Evolutionary conservation across 2,329 filamentous ascomycete genomes (phyloP), one percentile per base, ranked within the genome.

Genomic region (Clonostachys rosea): DNA sequence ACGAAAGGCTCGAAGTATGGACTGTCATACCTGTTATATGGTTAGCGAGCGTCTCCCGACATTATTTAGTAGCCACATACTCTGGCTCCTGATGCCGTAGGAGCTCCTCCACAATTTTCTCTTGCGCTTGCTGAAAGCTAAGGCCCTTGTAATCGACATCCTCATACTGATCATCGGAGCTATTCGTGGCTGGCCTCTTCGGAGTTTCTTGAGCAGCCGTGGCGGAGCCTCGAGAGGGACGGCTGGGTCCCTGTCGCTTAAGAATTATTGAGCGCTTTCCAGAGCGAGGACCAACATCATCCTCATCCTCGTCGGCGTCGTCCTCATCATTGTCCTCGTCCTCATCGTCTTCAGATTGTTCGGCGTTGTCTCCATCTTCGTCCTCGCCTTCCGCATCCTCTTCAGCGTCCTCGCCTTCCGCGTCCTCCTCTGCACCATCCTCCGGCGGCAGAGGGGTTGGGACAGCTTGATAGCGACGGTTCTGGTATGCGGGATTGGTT

Each of bases 81-180:
- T 79, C 74, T 50, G 83, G 80, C 50, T 90, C 84, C 43, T 81
- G 75, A 53, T 76, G 81, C 42, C 87, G 78, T 12, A 92, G 75
- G 51, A 92, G 65, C 56, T 92, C 88, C 47, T 86, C 81, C 5
- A 95, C 72, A 48, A 96, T 82, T 70, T 90, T 89, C 56, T 95
- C 89, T 61, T 96, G 90, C 0, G 90, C 91, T 59, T 91, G 78
- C 61, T 95, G 89, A 60, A 95, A 92, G 10, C 64, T 84, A 44
- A 91, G 80, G 6, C 86, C 87, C 47, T 83, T 80, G 63, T 89
- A 92, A 2, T 79, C 74, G 5, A 78, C 67, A 44, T 71, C 69
- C 47, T 81, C 73, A 46, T 79, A 81, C 50, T 80, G 69, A 43
- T 74, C 67, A 47, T 81, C 76, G 7, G 74, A 68, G 47, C 74